A percentile compares a stretch with the other conserved stretches of the same genome.
These are phyloP conservation scores for Lignosus rhinocerotis DNA, from an alignment of 1,284 basidiomycete genomes.

Conservation along the genomic window DNA sequence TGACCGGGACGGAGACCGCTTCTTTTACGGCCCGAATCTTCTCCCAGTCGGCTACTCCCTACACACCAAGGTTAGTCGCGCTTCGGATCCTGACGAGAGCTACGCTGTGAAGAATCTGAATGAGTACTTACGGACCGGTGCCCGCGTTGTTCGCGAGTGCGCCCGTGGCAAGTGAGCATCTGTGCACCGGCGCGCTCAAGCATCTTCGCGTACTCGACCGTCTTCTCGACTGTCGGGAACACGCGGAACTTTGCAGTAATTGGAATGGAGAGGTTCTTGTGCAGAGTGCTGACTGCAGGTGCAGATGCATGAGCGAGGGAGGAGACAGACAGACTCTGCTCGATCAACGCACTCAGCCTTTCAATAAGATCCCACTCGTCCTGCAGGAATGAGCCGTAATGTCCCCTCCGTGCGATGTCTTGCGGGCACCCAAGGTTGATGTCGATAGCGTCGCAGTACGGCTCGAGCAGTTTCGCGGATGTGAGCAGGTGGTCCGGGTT, in stretches of 20 bases:
- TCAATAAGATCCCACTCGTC: conserved; percentile 93
- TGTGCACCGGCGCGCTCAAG: conserved; percentile 94
- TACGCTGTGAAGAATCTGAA: not conserved
- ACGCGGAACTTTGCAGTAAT: conserved; percentile 97
- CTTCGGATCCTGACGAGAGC: not conserved
- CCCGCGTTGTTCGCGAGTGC: conserved; percentile 90
- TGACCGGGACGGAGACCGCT: conserved; percentile 89
- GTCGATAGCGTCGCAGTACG: conserved; percentile 88
- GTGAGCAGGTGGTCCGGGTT: conserved; percentile 78
- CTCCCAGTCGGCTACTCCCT: conserved; percentile 51
- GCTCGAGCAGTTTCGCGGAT: conserved; percentile 75
- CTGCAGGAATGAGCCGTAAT: conserved; percentile 90
- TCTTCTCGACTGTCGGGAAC: conserved; percentile 84
- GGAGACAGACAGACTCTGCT: not conserved
- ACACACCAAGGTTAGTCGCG: not conserved
- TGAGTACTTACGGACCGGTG: conserved; percentile 56
- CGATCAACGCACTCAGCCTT: conserved; percentile 63
- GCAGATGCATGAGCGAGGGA: not conserved
- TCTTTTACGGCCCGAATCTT: conserved; percentile 42
- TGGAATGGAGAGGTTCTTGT: conserved; percentile 82
- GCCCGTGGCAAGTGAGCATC: conserved; percentile 92
- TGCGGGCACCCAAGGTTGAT: conserved; percentile 97
- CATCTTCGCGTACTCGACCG: conserved; percentile 93
- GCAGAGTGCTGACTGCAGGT: conserved; percentile 78
- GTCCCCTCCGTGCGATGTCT: conserved; percentile 87